Evolutionary conservation across 2,329 filamentous ascomycete genomes (phyloP), one percentile per base, ranked within the genome.

Genomic region (Chaetothyriales sp.): DNA sequence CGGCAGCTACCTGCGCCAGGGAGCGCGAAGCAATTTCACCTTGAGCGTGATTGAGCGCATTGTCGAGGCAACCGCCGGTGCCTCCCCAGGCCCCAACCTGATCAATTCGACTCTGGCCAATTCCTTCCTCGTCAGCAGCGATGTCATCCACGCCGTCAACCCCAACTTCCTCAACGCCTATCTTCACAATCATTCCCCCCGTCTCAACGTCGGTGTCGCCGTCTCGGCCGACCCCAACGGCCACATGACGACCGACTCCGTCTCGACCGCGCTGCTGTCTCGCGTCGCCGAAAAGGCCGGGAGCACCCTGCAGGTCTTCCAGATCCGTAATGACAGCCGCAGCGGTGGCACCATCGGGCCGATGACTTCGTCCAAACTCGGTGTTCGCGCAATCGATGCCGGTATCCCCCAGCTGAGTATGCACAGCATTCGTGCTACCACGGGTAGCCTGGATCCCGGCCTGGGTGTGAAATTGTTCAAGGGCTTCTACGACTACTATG

Each of bases 331-430:
- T 64, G 92, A 96, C 68, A 83, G 78, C 8, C 75, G 90, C 50
- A 86, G 81, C 62, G 92, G 92, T 26, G 92, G 92, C 15, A 98
- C 92, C 0, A 88, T 96, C n/a, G 92, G 92, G 0, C 92, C 92
- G 0, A 88, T 89, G 78, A 74, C 95, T 36, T 87, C 81, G 58
- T 80, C 82, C 25, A 78, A 77, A 25, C 84, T 92, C 68, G 90
- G 90, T 26, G 81, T 94, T 53, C 73, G 86, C 48, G 79, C 86
- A 0, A 84, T 92, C 47, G 90, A 96, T 64, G 87, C 86, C 0
- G 90, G 90, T 12, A 82, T 96, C 61, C 82, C 88, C 4, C 90
- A 96, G 70, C 69, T 95, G 60, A 90, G 84, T 63, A 96, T 96
- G 90, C 90, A 96, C 67, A 86, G 80, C 49, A 84, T 96, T 58